Evolutionary conservation across 2,329 filamentous ascomycete genomes (phyloP).

Genomic region (Apiospora sp.): DNA sequence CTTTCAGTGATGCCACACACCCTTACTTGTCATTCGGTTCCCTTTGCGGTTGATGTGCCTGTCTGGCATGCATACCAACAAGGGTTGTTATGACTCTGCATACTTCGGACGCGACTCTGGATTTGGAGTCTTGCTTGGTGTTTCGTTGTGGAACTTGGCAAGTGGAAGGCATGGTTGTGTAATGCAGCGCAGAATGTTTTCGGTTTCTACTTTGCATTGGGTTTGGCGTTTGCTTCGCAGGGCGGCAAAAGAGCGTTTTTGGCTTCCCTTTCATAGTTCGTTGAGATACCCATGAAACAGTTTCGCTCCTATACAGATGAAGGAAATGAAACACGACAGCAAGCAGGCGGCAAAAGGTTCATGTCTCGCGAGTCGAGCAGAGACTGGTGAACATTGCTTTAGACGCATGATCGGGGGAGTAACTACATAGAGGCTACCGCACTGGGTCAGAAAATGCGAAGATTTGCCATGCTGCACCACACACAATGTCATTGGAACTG

Average conservation of each 20-base stretch:
- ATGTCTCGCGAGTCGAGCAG: background rate
- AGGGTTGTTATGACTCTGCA: background rate
- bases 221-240: constrained; percentile 8
- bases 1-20: constrained; percentile 2
- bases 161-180: background rate
- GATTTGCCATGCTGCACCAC: background rate
- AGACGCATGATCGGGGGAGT: background rate
- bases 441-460: background rate
- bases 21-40: background rate
- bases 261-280: background rate
- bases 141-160: background rate
- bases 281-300: constrained; percentile 6
- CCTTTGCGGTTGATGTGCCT: background rate
- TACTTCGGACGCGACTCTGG: background rate
- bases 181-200: background rate
- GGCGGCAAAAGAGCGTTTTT: constrained; percentile 1
- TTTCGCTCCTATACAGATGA: background rate
- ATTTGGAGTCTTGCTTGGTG: background rate
- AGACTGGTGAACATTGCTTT: background rate
- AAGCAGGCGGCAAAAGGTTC: background rate
- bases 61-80: background rate
- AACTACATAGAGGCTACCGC: background rate
- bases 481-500: background rate
- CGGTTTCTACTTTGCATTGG: background rate
- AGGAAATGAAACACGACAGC: background rate